These are phyloP conservation scores for Puya raimondii DNA, from an alignment of 176 grass and related monocot genomes.

Conservation along the genomic window DNA sequence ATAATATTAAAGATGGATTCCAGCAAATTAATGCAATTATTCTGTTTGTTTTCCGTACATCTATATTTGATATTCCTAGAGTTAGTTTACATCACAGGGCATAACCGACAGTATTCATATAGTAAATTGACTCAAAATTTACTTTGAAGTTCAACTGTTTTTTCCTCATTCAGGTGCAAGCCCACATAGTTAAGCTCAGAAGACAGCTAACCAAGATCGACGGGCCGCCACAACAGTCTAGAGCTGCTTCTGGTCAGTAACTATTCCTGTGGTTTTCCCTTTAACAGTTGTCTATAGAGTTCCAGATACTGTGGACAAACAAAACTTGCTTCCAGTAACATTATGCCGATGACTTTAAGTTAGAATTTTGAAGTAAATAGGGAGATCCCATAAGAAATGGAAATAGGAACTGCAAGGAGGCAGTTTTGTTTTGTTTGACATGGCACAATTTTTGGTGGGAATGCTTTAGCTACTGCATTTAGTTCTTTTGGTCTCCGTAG, in stretches of 20 bases:
- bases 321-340: not conserved
- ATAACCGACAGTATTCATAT: not conserved
- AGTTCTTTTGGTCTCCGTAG: not conserved
- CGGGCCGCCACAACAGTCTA: constrained; percentile 55
- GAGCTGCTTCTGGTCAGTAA: constrained; percentile 64
- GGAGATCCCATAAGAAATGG: not conserved
- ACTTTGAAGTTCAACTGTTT: not conserved
- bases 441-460: not conserved
- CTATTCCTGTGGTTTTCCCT: not conserved
- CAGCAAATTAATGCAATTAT: too few relatives aligned
- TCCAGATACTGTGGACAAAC: not conserved
- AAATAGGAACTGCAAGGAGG: not conserved
- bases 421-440: not conserved
- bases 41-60: too few relatives aligned
- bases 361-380: not conserved
- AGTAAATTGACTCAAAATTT: not conserved
- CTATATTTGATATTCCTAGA: too few relatives aligned
- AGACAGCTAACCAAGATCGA: constrained; percentile 90
- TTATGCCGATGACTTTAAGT: not conserved
- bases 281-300: not conserved
- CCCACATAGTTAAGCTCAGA: constrained; percentile 85
- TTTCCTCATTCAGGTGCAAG: constrained; percentile 53
- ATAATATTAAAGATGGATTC: too few relatives aligned
- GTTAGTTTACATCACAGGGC: too few relatives aligned
- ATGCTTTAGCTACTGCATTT: not conserved